Conservation (phyloP, 805 yeast genomes). For the Teunomyces atbi region DNA sequence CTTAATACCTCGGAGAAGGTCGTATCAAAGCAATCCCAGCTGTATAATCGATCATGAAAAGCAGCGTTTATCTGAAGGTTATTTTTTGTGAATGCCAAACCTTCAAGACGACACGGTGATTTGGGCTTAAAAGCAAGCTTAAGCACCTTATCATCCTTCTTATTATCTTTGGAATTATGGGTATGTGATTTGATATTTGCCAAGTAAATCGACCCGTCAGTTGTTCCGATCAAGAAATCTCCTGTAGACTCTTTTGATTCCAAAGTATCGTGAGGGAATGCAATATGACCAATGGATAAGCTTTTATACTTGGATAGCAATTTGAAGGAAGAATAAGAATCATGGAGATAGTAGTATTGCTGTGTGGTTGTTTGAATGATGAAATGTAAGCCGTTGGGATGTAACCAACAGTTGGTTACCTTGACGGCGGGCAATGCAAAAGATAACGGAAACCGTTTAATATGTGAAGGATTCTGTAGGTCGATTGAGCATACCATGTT, state of each 20-base stretch:
- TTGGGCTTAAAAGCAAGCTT: slow-evolving; percentile 24
- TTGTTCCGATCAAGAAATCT: slow-evolving; percentile 29
- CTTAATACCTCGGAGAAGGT: slow-evolving; percentile 26
- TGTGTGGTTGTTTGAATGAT: slow-evolving; percentile 25
- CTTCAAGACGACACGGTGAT: neutral
- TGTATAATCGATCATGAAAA: slow-evolving; percentile 17
- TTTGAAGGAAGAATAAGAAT: slow-evolving; percentile 31
- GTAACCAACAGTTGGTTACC: slow-evolving; percentile 34
- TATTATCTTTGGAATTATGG: slow-evolving; percentile 22
- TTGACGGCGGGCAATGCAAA: slow-evolving; percentile 2
- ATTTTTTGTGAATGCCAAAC: slow-evolving; percentile 13
- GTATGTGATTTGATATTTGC: slow-evolving; percentile 29
- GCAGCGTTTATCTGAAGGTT: slow-evolving; percentile 23
- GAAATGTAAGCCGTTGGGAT: slow-evolving; percentile 37
- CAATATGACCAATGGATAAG: slow-evolving; percentile 22
- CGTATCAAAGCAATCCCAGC: slow-evolving; percentile 37
- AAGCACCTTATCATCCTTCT: slow-evolving; percentile 36
- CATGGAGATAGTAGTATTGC: slow-evolving; percentile 31
- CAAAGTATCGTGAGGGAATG: slow-evolving; percentile 16
- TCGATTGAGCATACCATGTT: slow-evolving; percentile 28
- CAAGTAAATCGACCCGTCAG: slow-evolving; percentile 28
- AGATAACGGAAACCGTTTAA: slow-evolving; percentile 23
- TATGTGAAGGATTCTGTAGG: slow-evolving; percentile 35
- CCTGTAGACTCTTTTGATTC: slow-evolving; percentile 19
- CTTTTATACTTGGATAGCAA: slow-evolving; percentile 31